These are phyloP conservation scores for Penicillium paxilli DNA, from an alignment of 495 filamentous ascomycete genomes.

Conservation along the genomic window DNA sequence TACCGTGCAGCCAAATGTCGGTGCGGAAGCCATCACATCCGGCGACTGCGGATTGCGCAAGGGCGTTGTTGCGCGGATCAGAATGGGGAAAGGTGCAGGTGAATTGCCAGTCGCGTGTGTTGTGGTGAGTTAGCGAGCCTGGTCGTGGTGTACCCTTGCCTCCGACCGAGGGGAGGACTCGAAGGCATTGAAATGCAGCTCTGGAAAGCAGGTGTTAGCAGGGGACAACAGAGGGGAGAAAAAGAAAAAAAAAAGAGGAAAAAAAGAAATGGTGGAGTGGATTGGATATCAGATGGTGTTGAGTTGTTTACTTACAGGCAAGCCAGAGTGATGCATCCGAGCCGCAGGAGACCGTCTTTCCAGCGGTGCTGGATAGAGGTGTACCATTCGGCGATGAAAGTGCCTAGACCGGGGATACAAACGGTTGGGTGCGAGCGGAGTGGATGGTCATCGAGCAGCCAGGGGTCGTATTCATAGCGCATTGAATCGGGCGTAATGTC, in stretches of 20 bases:
- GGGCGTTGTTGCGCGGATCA: conserved; percentile 18
- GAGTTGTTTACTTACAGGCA: conserved; percentile 28
- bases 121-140: background rate
- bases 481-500: conserved; percentile 8
- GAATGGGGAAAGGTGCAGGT: conserved; percentile 22
- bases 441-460: conserved; percentile 41
- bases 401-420: conserved; percentile 30
- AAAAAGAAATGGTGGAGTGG: too few species aligned
- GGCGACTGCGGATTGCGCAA: conserved; percentile 16
- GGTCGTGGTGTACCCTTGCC: conserved; percentile 4
- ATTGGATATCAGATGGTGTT: background rate
- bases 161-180: conserved; percentile 4
- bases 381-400: conserved; percentile 17
- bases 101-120: conserved; percentile 10
- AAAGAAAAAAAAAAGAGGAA: background rate
- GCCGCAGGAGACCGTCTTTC: conserved; percentile 23
- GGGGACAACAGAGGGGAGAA: background rate
- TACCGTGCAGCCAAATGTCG: conserved; percentile 67
- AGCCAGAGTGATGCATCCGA: conserved; percentile 30
- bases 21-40: conserved; percentile 22
- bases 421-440: conserved; percentile 39
- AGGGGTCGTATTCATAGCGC: conserved; percentile 33
- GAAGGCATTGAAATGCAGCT: conserved; percentile 19
- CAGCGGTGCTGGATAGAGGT: conserved; percentile 13
- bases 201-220: background rate